Conservation (phyloP, 179 eudicot genomes). For the Vitellaria paradoxa region DNA sequence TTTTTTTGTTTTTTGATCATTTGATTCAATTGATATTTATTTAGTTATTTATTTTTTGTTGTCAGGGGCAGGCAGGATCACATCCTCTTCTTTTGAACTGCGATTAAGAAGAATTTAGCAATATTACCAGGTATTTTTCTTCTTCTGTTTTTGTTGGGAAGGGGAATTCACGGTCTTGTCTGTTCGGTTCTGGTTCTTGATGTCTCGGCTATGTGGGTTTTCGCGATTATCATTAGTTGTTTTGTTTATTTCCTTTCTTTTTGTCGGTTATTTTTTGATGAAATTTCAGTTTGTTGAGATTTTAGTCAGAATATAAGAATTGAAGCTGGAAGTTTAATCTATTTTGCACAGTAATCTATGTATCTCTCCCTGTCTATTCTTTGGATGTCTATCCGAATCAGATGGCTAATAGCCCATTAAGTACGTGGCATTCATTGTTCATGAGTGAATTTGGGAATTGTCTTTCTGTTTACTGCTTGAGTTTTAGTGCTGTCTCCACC, state of each 20-base stretch:
- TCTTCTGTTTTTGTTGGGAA: neutral
- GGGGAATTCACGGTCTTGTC: neutral
- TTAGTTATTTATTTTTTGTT: no score
- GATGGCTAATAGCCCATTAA: no score
- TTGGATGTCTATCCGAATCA: neutral
- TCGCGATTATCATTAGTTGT: no score
- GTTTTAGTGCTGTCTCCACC: neutral
- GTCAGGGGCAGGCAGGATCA: no score
- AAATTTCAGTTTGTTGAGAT: neutral
- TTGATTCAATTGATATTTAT: no score
- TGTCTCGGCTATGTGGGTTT: neutral
- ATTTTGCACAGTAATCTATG: neutral
- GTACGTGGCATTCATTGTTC: neutral
- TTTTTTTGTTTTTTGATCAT: no score
- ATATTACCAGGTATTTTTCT: neutral
- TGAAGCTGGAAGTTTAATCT: conserved; percentile 5
- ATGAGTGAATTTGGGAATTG: conserved; percentile 2
- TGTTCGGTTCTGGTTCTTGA: neutral
- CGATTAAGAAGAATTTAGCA: no score
- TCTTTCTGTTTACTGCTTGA: neutral
- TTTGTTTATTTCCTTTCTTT: neutral
- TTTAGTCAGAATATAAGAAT: neutral
- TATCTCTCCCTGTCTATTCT: neutral
- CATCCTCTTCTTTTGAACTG: no score
- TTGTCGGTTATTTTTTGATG: neutral